phyloP scores from a whole-genome alignment of 2,329 filamentous ascomycete species.

The Cordyceps fumosorosea region DNA sequence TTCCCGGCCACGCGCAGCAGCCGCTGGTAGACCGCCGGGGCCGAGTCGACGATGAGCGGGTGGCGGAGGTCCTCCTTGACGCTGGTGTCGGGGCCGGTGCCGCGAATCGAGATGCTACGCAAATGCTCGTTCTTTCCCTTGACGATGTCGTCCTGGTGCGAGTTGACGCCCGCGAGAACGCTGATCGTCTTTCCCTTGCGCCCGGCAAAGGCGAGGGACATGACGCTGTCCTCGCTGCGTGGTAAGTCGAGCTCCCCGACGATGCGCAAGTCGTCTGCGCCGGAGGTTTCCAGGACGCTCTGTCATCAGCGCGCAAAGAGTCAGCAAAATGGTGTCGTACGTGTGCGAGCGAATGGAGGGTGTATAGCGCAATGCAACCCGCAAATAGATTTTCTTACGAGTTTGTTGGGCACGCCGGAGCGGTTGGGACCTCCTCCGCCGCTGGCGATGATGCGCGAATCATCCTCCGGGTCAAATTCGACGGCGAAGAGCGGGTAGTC shows the following conservation, averaged over 20 bases:
- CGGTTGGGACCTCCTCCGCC: conserved; percentile 80
- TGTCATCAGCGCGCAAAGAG: conserved; percentile 24
- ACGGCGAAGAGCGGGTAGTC: conserved; percentile 81
- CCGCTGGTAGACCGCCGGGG: conserved; percentile 52
- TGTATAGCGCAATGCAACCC: not conserved
- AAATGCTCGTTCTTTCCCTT: conserved; percentile 80
- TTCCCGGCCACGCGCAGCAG: conserved; percentile 53
- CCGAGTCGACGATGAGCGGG: conserved; percentile 43
- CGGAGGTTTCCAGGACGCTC: conserved; percentile 66
- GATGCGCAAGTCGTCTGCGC: conserved; percentile 55
- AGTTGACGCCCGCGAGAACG: conserved; percentile 75
- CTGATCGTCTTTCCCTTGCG: conserved; percentile 48
- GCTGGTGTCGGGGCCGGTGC: conserved; percentile 27
- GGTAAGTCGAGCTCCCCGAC: conserved; percentile 70
- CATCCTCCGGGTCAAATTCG: conserved; percentile 79
- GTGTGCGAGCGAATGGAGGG: not conserved
- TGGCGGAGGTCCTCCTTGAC: conserved; percentile 31
- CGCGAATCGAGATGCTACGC: conserved; percentile 61
- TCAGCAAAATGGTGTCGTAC: not conserved
- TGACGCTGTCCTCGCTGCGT: conserved; percentile 81
- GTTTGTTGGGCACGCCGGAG: conserved; percentile 80
- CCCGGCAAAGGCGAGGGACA: conserved; percentile 67
- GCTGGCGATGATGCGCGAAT: conserved; percentile 69
- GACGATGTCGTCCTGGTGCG: conserved; percentile 62
- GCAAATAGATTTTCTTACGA: conserved; percentile 47